Evolutionary conservation across 306 rosid species (phyloP).

Genomic region (Begonia masoniana): DNA sequence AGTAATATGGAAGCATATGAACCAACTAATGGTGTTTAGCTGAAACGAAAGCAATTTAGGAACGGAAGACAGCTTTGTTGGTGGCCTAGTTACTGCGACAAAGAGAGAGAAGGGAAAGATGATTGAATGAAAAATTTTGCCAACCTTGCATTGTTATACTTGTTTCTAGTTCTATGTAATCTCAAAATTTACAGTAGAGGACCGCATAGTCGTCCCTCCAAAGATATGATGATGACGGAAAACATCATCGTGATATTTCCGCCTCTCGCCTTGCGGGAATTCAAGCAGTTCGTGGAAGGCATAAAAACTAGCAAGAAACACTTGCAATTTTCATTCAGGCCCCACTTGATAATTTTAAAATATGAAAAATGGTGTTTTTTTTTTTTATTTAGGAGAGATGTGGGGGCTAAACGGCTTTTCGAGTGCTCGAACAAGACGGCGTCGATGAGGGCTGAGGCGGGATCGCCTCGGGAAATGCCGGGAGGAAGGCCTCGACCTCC

Average conservation of each 20-base stretch:
- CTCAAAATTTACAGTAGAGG: slow-evolving; percentile 30
- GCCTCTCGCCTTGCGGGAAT: slow-evolving; percentile 73
- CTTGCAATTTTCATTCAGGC: slow-evolving; percentile 29
- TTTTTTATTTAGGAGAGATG: no score
- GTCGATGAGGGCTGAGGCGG: slow-evolving; percentile 71
- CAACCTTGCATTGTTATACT: slow-evolving; percentile 7
- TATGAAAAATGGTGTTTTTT: not conserved
- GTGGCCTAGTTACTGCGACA: no score
- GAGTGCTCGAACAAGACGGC: slow-evolving; percentile 51
- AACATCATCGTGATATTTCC: slow-evolving; percentile 73
- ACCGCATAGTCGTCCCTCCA: slow-evolving; percentile 72
- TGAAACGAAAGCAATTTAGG: no score
- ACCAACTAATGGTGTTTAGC: no score
- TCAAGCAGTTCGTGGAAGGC: slow-evolving; percentile 61
- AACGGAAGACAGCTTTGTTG: no score
- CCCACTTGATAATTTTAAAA: not conserved
- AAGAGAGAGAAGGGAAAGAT: no score
- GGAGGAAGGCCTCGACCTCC: slow-evolving; percentile 55
- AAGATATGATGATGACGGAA: slow-evolving; percentile 50
- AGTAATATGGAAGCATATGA: no score
- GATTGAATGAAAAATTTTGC: not conserved
- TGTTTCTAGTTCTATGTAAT: slow-evolving; percentile 4
- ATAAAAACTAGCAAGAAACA: no score
- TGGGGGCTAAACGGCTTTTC: slow-evolving; percentile 41
- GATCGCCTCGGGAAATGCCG: slow-evolving; percentile 74